Percentiles rank a stretch among this genome's conserved stretches.
phyloP scores from a whole-genome alignment of 2,329 filamentous ascomycete species.

The Stachybotrys chartarum region DNA sequence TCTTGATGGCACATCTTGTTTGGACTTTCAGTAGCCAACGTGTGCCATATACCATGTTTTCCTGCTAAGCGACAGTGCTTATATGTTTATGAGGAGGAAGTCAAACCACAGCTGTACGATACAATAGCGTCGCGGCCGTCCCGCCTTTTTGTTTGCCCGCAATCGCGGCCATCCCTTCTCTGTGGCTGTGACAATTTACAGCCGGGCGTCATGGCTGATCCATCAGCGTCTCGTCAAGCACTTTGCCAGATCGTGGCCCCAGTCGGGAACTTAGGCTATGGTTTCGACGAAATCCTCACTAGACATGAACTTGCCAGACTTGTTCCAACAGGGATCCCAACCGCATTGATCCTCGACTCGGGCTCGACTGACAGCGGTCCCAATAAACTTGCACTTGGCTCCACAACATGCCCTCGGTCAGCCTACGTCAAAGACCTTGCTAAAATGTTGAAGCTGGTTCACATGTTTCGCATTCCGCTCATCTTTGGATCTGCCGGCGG shows the following conservation, averaged over 20 bases:
- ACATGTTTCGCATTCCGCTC: constrained; percentile 26
- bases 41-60: too few species aligned
- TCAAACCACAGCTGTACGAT: too few species aligned
- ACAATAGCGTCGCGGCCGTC: too few species aligned
- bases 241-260: constrained; percentile 36
- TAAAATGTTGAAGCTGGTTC: constrained; percentile 26
- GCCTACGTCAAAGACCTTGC: constrained; percentile 34
- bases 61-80: too few species aligned
- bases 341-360: constrained; percentile 26
- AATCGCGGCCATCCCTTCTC: too few species aligned
- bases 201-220: too few species aligned
- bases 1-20: too few species aligned
- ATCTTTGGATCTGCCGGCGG: constrained; percentile 39
- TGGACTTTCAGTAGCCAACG: too few species aligned
- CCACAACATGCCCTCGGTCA: constrained; percentile 29
- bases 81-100: too few species aligned
- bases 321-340: constrained; percentile 18
- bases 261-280: constrained; percentile 42
- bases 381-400: constrained; percentile 31
- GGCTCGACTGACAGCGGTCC: constrained; percentile 29
- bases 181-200: too few species aligned
- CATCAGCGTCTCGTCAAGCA: neutral
- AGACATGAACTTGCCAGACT: constrained; percentile 14
- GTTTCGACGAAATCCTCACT: constrained; percentile 28
- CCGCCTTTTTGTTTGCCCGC: too few species aligned